Conservation (phyloP, 768 basidiomycete species). For the Mycena venus region DNA sequence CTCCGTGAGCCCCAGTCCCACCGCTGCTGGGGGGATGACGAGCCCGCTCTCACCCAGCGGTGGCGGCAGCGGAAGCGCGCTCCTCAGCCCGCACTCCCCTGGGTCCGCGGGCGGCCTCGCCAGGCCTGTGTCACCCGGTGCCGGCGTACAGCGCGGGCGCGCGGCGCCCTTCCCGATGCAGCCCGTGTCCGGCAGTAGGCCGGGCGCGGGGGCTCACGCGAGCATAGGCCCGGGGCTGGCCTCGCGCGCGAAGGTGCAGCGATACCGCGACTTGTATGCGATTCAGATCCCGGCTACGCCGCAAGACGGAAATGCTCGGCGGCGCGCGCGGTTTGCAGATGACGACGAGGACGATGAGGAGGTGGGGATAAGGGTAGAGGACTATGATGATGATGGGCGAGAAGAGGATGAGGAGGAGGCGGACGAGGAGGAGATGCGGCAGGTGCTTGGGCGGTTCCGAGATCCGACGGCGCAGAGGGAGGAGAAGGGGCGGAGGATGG, state of each 20-base stretch:
- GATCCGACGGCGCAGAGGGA: constrained; percentile 26
- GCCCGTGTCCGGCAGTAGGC: constrained; percentile 48
- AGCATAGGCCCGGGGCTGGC: constrained; percentile 40
- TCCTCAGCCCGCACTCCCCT: neutral
- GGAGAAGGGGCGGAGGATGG: constrained; percentile 19
- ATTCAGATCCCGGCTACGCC: constrained; percentile 32
- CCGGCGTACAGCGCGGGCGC: constrained; percentile 59
- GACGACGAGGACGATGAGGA: constrained; percentile 17
- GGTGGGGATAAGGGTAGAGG: neutral
- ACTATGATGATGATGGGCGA: neutral
- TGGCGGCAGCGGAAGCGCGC: constrained; percentile 14
- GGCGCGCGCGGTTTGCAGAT: neutral
- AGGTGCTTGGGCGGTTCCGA: constrained; percentile 57
- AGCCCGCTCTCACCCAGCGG: neutral
- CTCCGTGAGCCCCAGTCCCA: neutral
- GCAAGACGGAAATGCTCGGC: constrained; percentile 15
- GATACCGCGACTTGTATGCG: constrained; percentile 50
- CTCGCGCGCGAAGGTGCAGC: constrained; percentile 41
- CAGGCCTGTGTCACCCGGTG: constrained; percentile 14
- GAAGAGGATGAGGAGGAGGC: constrained; percentile 40
- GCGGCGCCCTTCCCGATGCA: constrained; percentile 66
- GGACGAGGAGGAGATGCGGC: constrained; percentile 48
- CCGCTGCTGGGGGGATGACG: neutral
- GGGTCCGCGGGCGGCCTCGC: neutral
- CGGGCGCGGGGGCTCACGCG: constrained; percentile 33